phyloP scores from a whole-genome alignment of 2,329 filamentous ascomycete genomes.

The Spiromastix sp. region DNA sequence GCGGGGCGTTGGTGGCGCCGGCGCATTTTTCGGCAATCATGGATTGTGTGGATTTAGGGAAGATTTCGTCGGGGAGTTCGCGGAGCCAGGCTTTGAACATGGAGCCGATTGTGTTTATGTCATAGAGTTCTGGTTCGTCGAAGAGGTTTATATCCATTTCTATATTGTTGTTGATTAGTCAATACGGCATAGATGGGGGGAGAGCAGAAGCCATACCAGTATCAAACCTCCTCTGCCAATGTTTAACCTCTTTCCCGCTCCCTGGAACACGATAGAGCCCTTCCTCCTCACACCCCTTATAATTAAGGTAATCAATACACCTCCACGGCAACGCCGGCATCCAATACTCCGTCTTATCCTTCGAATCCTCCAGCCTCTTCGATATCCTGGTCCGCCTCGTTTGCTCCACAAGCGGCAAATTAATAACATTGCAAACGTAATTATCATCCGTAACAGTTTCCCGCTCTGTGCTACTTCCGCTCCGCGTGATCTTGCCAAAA shows the following conservation, averaged over 20 bases:
- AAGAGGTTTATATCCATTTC: constrained; percentile 87
- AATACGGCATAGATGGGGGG: not conserved
- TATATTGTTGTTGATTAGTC: constrained; percentile 31
- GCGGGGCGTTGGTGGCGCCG: constrained; percentile 68
- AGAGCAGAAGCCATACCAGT: constrained; percentile 45
- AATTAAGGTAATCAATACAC: constrained; percentile 92
- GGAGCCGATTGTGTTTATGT: constrained; percentile 92
- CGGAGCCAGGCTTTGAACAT: constrained; percentile 95
- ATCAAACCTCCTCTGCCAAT: constrained; percentile 87
- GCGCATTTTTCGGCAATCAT: constrained; percentile 70
- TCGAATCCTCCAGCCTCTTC: constrained; percentile 73
- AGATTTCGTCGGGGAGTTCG: constrained; percentile 86
- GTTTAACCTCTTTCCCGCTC: constrained; percentile 80
- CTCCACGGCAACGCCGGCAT: constrained; percentile 95
- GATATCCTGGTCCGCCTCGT: constrained; percentile 86
- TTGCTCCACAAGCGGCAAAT: constrained; percentile 76
- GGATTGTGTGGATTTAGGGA: constrained; percentile 75
- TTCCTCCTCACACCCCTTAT: constrained; percentile 87
- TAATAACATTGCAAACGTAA: constrained; percentile 77
- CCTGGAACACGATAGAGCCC: constrained; percentile 88
- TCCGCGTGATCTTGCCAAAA: constrained; percentile 65
- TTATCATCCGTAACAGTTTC: constrained; percentile 64
- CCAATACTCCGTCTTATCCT: constrained; percentile 97
- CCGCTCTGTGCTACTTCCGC: constrained; percentile 58
- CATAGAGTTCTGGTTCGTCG: constrained; percentile 75